These are phyloP conservation scores for Trypanosomatidae sp. DNA, from an alignment of 208 protist genomes.

Conservation along the genomic window DNA sequence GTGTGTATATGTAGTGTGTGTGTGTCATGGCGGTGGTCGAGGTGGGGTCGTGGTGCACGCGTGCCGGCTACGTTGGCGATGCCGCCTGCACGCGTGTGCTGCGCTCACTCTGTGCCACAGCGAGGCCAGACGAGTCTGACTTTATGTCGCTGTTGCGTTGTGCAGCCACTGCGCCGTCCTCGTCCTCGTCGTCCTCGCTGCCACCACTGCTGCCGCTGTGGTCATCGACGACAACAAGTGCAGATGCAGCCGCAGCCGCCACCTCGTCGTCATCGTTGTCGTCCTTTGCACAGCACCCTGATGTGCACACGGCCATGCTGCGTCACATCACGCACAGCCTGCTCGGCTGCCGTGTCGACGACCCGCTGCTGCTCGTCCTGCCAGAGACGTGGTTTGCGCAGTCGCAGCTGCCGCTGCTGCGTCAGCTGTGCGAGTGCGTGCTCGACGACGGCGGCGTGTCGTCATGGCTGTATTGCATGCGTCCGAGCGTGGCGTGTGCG, in stretches of 20 bases:
- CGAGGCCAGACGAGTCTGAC: conserved; percentile 16
- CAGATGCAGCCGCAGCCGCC: too few relatives aligned
- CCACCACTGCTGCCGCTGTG: neutral
- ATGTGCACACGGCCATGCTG: conserved; percentile 33
- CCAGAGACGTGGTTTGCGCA: conserved; percentile 69
- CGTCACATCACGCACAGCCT: conserved; percentile 21
- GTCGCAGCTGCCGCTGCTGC: conserved; percentile 37
- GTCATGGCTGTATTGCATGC: conserved; percentile 49
- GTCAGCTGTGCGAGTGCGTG: conserved; percentile 25
- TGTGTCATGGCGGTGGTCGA: conserved; percentile 70
- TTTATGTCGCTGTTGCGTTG: conserved; percentile 35
- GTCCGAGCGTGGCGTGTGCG: conserved; percentile 64
- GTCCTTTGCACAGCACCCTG: conserved; percentile 15
- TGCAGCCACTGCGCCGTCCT: too few relatives aligned
- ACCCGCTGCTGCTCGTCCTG: conserved; percentile 64
- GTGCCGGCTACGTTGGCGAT: conserved; percentile 71
- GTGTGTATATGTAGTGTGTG: too few relatives aligned
- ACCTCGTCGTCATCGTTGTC: conserved; percentile 9
- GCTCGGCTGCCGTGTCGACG: conserved; percentile 23
- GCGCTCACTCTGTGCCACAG: conserved; percentile 11
- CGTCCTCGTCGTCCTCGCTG: conserved; percentile 2
- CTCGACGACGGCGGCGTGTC: conserved; percentile 38
- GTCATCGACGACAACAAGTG: neutral
- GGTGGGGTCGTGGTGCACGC: conserved; percentile 43
- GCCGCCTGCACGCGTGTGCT: conserved; percentile 26